phyloP scores from a whole-genome alignment of 805 yeast genomes.

The Candida sphagnicola region DNA sequence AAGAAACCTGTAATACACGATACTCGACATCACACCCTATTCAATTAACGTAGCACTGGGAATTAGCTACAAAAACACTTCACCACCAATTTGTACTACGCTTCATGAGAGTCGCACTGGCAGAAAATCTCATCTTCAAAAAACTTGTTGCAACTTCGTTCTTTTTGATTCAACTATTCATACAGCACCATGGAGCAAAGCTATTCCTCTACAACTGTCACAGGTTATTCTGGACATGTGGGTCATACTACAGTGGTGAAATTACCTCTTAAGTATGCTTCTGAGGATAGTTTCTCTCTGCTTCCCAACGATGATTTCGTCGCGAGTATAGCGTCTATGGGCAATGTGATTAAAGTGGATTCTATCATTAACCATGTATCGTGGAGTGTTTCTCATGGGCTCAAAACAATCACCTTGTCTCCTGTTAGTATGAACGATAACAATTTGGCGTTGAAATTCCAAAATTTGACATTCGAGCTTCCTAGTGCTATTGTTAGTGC shows the following conservation, averaged over 20 bases:
- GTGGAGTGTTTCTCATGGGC: constrained; percentile 27
- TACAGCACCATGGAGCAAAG: constrained; percentile 1
- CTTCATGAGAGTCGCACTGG: background rate
- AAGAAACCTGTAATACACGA: constrained; percentile 79
- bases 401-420: constrained; percentile 27
- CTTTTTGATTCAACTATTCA: no score
- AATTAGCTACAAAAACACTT: no score
- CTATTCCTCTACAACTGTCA: constrained; percentile 7
- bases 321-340: constrained; percentile 14
- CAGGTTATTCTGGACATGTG: constrained; percentile 9
- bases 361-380: constrained; percentile 25
- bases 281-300: background rate
- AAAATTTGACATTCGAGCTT: constrained; percentile 27
- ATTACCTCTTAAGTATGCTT: constrained; percentile 11
- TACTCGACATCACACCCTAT: constrained; percentile 74
- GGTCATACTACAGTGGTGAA: constrained; percentile 4
- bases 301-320: constrained; percentile 23
- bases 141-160: background rate
- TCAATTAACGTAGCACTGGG: no score
- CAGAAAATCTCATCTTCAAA: background rate
- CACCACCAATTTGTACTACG: no score
- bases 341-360: constrained; percentile 20
- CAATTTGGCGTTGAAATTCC: constrained; percentile 27
- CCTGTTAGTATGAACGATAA: constrained; percentile 37
- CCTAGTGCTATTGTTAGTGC: constrained; percentile 18